Evolutionary conservation across 2,329 filamentous ascomycete genomes (phyloP).

Genomic region (Coniochaeta ligniaria): DNA sequence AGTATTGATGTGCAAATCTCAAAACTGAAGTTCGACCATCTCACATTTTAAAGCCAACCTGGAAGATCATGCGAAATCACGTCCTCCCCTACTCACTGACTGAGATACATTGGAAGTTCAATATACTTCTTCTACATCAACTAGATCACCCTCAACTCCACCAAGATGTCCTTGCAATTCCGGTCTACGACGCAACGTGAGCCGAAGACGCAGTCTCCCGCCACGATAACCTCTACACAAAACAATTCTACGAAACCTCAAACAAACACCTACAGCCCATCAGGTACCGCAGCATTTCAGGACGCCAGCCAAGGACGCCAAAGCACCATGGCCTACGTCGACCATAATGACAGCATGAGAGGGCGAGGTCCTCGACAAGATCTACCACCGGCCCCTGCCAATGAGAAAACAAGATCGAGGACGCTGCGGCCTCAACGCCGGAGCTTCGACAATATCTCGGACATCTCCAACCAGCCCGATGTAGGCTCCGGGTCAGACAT

Average conservation of each 20-base stretch:
- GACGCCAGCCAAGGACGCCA: neutral
- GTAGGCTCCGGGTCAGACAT: neutral
- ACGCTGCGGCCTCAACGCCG: neutral
- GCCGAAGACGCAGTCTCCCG: neutral
- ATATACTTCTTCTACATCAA: neutral
- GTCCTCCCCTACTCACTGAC: neutral
- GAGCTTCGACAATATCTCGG: conserved; percentile 1
- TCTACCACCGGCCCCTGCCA: neutral
- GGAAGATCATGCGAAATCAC: neutral
- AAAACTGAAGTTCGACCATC: neutral
- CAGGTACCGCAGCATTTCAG: neutral
- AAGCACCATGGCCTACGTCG: neutral
- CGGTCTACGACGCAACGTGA: conserved; percentile 2
- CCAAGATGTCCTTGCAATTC: neutral
- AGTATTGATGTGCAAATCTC: neutral
- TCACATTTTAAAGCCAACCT: neutral
- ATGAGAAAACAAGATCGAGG: neutral
- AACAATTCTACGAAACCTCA: neutral
- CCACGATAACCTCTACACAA: neutral
- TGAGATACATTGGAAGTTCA: neutral
- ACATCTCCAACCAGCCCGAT: neutral
- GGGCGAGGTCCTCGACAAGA: neutral
- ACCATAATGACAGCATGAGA: neutral
- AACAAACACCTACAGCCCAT: neutral
- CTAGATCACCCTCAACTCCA: neutral